Base-by-base conservation (phyloP, 805 yeast genomes). In the Yamadazyma sp. region DNA sequence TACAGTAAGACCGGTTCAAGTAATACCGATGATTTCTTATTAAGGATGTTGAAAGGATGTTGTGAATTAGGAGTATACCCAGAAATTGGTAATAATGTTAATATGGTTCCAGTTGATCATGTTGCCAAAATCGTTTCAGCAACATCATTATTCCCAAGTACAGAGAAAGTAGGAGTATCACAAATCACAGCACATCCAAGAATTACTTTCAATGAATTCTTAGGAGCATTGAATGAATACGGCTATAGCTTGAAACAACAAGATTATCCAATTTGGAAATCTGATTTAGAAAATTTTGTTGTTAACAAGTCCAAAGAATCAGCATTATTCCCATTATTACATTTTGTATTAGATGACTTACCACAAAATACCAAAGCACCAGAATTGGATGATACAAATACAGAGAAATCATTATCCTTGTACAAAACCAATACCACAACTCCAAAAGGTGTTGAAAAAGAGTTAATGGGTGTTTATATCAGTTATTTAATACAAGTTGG, bases 161-260 rank as follows among this genome's bases (percentile, higher is more conserved):
- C 60, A 15, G 65, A 65, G 11, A 70, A 65, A 32, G 62, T 80
- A 27, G 65, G 80, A 1, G 98, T 94, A 27, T 88, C 87, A 2
- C 98, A 93, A 29, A 97, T 93, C n/a, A 93, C 98, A 5, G 94
- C 91, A 16, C 98, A 93, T 51, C 99, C 99, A 41, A 79, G 98
- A 57, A 79, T 87, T 40, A 67, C 75, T 27, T 84, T 89, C 66
- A 81, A 78, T 51, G 80, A 84, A 46, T 91, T 79, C 65, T 64
- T 93, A 47, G 77, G 78, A 12, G 53, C 81, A 7, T 69, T 89
- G 53, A 62, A 69, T 36, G 56, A 63, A 10, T 91, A 77, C 50
- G 98, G 98, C 7, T 94, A 86, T 61, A 51, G 69, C 14, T 78
- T 85, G 30, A 60, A 65, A 40, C 67, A 71, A 30, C 73, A 72